Evolutionary conservation across 371 early-diverging fungal species (phyloP).

Genomic region (Thermomucor indicae-seudaticae): DNA sequence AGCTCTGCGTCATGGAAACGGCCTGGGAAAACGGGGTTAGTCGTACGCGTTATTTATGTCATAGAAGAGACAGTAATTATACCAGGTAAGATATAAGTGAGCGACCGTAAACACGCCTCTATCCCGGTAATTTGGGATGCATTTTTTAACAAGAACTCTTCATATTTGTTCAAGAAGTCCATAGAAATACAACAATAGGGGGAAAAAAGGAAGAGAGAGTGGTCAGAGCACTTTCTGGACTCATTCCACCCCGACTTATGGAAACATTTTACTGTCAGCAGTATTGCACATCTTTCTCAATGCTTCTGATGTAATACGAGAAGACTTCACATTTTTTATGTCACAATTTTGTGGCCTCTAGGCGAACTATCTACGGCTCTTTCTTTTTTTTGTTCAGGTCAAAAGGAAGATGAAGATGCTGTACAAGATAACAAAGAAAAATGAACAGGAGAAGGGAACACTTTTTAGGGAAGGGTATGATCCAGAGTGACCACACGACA

Average conservation of each 20-base stretch:
- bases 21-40: slow-evolving; percentile 43
- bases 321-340: too few relatives aligned
- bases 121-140: slow-evolving; percentile 85
- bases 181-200: slow-evolving; percentile 7
- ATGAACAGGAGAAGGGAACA: not conserved
- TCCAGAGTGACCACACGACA: not conserved
- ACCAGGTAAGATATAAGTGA: slow-evolving; percentile 93
- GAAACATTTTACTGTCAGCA: too few relatives aligned
- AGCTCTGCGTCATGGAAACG: slow-evolving; percentile 92
- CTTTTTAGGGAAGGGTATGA: not conserved
- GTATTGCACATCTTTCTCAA: too few relatives aligned
- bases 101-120: slow-evolving; percentile 80
- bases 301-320: too few relatives aligned
- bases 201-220: slow-evolving; percentile 1
- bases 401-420: not conserved
- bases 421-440: not conserved
- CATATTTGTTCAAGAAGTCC: slow-evolving; percentile 66
- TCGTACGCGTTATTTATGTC: slow-evolving; percentile 1
- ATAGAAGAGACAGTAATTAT: too few relatives aligned
- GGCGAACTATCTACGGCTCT: too few relatives aligned
- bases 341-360: too few relatives aligned
- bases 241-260: too few relatives aligned
- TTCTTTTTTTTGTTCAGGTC: slow-evolving; percentile 4
- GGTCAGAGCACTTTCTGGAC: too few relatives aligned
- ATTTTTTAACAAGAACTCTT: slow-evolving; percentile 78